Evolutionary conservation across 2,329 filamentous ascomycete species (phyloP).

Genomic region (Colletotrichum sp.): DNA sequence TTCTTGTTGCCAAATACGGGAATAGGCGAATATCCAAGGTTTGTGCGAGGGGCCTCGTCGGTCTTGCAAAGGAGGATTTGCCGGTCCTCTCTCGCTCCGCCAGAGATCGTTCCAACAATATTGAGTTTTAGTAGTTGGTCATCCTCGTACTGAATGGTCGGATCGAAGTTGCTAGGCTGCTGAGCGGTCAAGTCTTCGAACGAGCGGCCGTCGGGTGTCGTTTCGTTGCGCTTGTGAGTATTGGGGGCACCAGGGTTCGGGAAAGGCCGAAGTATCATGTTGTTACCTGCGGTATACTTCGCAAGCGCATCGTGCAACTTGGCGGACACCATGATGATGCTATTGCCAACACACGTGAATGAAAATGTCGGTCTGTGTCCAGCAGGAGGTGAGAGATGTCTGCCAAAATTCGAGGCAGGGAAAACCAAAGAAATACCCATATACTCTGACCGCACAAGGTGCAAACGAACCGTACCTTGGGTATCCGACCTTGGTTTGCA

Average conservation of each 20-base stretch:
- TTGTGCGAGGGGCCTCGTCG: background rate
- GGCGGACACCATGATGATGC: background rate
- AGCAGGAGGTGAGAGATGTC: too few relatives aligned
- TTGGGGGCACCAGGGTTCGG: background rate
- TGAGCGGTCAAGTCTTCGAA: background rate
- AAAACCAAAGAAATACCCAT: background rate
- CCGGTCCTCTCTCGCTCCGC: background rate
- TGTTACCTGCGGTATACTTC: background rate
- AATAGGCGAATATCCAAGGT: background rate
- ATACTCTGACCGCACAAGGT: background rate
- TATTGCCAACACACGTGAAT: too few relatives aligned
- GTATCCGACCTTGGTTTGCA: fast-evolving
- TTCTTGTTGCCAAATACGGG: background rate
- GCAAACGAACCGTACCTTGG: background rate
- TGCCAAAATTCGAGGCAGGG: too few relatives aligned
- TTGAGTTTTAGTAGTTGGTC: background rate
- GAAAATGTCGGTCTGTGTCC: too few relatives aligned
- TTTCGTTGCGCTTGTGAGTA: background rate
- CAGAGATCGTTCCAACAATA: background rate
- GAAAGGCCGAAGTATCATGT: background rate
- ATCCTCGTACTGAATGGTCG: background rate
- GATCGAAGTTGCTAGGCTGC: background rate
- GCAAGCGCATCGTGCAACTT: background rate
- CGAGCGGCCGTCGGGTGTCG: background rate
- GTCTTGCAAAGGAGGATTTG: background rate